Evolutionary conservation across 208 protist genomes (phyloP).

Genomic region (Acanthamoeba lenticulata): DNA sequence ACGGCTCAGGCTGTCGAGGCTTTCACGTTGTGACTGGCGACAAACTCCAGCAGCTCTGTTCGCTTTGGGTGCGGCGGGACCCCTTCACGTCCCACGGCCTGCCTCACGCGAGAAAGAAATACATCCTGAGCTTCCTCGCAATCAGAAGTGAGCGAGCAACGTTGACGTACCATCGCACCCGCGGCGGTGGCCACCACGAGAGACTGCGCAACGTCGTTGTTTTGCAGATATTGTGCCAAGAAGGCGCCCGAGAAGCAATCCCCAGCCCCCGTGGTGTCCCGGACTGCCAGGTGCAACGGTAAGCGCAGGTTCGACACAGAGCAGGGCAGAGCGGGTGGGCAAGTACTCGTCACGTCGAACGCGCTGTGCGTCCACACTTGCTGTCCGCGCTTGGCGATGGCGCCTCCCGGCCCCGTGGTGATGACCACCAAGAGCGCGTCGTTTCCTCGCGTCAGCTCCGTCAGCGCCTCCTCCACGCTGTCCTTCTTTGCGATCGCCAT

Average conservation of each 20-base stretch:
- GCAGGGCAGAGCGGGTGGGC: not conserved
- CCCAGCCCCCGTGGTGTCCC: not conserved
- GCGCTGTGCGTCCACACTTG: not conserved
- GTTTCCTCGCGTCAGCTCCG: not conserved
- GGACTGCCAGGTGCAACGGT: not conserved
- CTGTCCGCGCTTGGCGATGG: not conserved
- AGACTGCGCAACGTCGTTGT: not conserved
- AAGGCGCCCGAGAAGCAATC: constrained; percentile 1
- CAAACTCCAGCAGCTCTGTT: not conserved
- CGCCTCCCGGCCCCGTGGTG: not conserved
- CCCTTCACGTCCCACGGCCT: not conserved
- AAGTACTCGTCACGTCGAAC: not conserved
- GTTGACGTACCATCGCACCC: not conserved
- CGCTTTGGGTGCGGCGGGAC: not conserved
- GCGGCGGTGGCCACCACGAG: not conserved
- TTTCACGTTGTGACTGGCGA: not conserved
- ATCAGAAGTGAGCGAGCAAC: not conserved
- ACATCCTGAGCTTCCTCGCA: not conserved
- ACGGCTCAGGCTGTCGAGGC: not conserved
- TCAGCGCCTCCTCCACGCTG: not conserved
- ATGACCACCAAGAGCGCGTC: not conserved
- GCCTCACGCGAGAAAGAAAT: not conserved
- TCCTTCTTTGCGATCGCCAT: not conserved
- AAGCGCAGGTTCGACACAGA: no score
- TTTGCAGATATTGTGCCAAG: not conserved